Evolutionary conservation across 106 monocot genomes (phyloP).

Genomic region (Gastrodia elata): DNA sequence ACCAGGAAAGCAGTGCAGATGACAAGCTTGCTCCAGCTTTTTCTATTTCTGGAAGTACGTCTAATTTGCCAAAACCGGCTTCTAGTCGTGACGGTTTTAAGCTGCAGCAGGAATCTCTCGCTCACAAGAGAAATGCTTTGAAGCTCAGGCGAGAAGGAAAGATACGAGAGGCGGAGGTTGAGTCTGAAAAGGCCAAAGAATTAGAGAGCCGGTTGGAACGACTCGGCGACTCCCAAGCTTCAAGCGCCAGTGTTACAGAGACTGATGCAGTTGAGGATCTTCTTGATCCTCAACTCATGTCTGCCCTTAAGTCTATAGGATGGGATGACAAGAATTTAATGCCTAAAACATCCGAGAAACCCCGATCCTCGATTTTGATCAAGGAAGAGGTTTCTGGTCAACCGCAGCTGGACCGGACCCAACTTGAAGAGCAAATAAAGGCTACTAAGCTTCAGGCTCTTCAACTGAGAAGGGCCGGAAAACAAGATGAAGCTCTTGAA

Average conservation of each 20-base stretch:
- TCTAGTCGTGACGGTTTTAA: constrained; percentile 73
- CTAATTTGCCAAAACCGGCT: constrained; percentile 41
- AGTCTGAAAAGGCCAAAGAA: constrained; percentile 66
- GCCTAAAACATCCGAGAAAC: constrained; percentile 15
- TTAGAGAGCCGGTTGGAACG: constrained; percentile 80
- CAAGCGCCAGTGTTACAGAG: constrained; percentile 13
- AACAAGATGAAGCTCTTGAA: constrained; percentile 78
- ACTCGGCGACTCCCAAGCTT: constrained; percentile 17
- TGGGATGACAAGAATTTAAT: constrained; percentile 53
- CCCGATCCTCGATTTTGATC: constrained; percentile 14
- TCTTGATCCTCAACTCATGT: constrained; percentile 84
- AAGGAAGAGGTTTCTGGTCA: neutral
- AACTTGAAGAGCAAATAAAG: constrained; percentile 77
- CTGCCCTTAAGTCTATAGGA: constrained; percentile 71
- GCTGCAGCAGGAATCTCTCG: constrained; percentile 80
- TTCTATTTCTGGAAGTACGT: constrained; percentile 8
- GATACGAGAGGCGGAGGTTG: constrained; percentile 70
- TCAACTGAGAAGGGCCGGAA: constrained; percentile 66
- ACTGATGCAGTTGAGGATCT: constrained; percentile 41
- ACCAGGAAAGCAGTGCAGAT: constrained; percentile 12
- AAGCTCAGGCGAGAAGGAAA: constrained; percentile 91
- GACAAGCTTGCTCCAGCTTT: constrained; percentile 11
- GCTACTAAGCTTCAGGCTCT: constrained; percentile 74
- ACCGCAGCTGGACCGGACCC: constrained; percentile 19
- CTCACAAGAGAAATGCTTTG: constrained; percentile 83